Evolutionary conservation across 768 basidiomycete genomes (phyloP), one percentile per base, ranked within the genome.

Genomic region (Trametes punicea): DNA sequence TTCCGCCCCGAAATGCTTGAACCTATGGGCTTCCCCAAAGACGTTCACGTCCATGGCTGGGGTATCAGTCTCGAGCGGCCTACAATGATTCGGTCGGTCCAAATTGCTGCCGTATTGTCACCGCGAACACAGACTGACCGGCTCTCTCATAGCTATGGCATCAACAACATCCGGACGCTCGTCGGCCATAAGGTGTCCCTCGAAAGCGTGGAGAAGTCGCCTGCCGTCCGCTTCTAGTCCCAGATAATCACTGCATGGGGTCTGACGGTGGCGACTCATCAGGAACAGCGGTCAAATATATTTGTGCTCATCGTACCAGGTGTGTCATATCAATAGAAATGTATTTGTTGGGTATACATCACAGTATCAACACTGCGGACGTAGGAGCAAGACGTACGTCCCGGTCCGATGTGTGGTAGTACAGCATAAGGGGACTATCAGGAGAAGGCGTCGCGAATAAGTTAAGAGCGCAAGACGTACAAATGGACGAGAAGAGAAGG

Each of bases 1-100:
- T 99, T 99, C 85, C 84, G 97, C 30, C 97, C 97, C 3, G 97
- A 99, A 71, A 98, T 99, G 96, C 77, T 99, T 29, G 94, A 94
- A 69, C 94, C 97, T 6, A 98, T 98, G 95, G 97, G 97, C 29
- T 86, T 98, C 69, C 97, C 97, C 0, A 89, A 91, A 62, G 94
- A 94, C 66, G 93, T 98, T 10, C 87, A 94, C 23, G 96, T 98
- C 23, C 91, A 94, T 60, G 97, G 97, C 16, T 99, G 95, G 93
- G 97, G 97, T 44, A 81, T 99, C 60, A 82, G 86, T 66, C 76
- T 98, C 26, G 97, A 99, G 75, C 77, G 97, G 58, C 97, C 97
- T 16, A 98, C 97, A 0, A 98, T 99, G 97, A 98, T 99, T 74
- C 84, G 94, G 92, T 93, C 62, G 62, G 85, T 73, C 9, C n/a